These are phyloP conservation scores for Naganishia sp. DNA, from an alignment of 1,284 basidiomycete species.

Conservation along the genomic window DNA sequence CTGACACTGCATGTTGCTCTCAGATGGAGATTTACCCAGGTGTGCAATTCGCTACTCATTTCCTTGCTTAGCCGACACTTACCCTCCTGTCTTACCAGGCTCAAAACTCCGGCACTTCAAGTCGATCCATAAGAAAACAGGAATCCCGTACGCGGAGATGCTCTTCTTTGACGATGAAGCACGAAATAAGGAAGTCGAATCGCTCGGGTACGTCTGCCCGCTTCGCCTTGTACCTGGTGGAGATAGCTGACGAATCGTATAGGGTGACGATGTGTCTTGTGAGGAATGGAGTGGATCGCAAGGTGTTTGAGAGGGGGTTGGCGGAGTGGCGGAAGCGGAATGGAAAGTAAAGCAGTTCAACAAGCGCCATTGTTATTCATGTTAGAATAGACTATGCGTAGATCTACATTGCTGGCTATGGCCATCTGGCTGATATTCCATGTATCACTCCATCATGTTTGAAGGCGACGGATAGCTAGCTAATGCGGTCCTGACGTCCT, in stretches of 20 bases:
- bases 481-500: not conserved
- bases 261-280: slow-evolving; percentile 35
- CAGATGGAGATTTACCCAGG: slow-evolving; percentile 81
- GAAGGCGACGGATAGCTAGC: too few species aligned
- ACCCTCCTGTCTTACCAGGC: slow-evolving; percentile 53
- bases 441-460: not conserved
- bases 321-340: slow-evolving; percentile 32
- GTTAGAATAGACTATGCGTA: not conserved
- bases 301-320: slow-evolving; percentile 30
- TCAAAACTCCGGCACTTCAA: slow-evolving; percentile 81
- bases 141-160: slow-evolving; percentile 81
- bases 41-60: slow-evolving; percentile 36
- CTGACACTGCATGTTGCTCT: not conserved
- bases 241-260: not conserved
- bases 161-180: slow-evolving; percentile 83
- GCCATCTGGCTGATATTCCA: too few species aligned
- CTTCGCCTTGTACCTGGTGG: not conserved
- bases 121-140: slow-evolving; percentile 69
- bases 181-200: slow-evolving; percentile 74
- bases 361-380: too few species aligned
- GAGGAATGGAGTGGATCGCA: slow-evolving; percentile 28
- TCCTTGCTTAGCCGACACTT: slow-evolving; percentile 6
- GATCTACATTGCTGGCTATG: too few species aligned
- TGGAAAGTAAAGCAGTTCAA: not conserved
- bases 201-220: slow-evolving; percentile 56